phyloP scores from a whole-genome alignment of 768 basidiomycete genomes.

The Agrocybe chaxingu region DNA sequence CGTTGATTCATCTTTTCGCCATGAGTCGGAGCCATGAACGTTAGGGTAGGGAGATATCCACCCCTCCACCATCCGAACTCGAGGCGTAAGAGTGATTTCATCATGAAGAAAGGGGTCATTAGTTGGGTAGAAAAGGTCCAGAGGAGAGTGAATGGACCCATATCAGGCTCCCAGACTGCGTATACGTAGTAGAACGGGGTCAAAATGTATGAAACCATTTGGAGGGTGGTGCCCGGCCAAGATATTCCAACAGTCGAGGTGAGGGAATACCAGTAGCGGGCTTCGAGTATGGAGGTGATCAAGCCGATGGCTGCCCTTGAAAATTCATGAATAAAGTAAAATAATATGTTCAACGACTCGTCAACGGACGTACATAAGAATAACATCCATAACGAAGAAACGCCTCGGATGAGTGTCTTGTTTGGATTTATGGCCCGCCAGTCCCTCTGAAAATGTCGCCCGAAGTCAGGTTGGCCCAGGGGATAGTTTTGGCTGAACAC shows the following conservation, averaged over 20 bases:
- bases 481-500: background rate
- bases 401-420: conserved; percentile 11
- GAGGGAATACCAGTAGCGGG: conserved; percentile 32
- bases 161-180: background rate
- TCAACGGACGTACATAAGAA: conserved; percentile 13
- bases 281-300: conserved; percentile 11
- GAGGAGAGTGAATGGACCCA: background rate
- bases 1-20: conserved; percentile 27
- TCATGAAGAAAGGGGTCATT: conserved; percentile 21
- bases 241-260: conserved; percentile 30
- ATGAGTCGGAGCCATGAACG: conserved; percentile 21
- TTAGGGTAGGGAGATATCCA: conserved; percentile 11
- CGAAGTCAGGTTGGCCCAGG: background rate
- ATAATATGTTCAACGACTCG: conserved; percentile 13
- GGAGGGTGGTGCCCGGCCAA: conserved; percentile 18
- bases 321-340: background rate
- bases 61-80: conserved; percentile 18
- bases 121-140: background rate
- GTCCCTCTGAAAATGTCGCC: conserved; percentile 17
- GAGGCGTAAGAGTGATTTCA: conserved; percentile 20
- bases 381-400: conserved; percentile 13
- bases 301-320: conserved; percentile 13
- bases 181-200: background rate
- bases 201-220: conserved; percentile 13
- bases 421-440: conserved; percentile 23